Percentiles rank a stretch among this genome's conserved stretches.
These are phyloP conservation scores for Dillenia suffruticosa DNA, from an alignment of 164 flowering plant genomes.

Conservation along the genomic window DNA sequence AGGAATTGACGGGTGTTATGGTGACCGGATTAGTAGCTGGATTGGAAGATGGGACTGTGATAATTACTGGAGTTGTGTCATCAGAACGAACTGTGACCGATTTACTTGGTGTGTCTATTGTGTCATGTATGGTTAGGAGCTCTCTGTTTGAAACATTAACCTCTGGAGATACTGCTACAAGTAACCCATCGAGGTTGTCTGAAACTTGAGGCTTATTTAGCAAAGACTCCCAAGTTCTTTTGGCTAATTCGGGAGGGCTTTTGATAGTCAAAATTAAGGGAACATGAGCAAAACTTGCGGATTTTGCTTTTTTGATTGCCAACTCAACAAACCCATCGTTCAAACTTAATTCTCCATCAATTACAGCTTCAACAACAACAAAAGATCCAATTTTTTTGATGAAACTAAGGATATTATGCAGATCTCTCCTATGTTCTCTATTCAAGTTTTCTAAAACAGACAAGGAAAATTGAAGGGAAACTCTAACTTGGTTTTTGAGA, in stretches of 20 bases:
- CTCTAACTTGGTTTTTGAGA: constrained; percentile 23
- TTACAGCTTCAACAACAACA: constrained; percentile 23
- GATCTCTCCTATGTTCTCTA: constrained; percentile 12
- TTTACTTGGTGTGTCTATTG: constrained; percentile 14
- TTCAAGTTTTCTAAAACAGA: constrained; percentile 23
- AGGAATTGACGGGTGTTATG: constrained; percentile 17
- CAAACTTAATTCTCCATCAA: constrained; percentile 23
- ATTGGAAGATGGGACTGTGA: constrained; percentile 20
- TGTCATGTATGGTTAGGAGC: constrained; percentile 28
- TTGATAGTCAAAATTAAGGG: constrained; percentile 29
- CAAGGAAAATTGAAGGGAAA: constrained; percentile 29
- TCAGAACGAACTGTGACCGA: constrained; percentile 16
- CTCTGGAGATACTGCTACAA: constrained; percentile 24
- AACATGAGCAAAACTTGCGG: constrained; percentile 22
- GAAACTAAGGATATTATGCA: constrained; percentile 18
- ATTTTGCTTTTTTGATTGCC: constrained; percentile 20
- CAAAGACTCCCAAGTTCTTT: constrained; percentile 18
- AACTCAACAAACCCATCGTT: constrained; percentile 29
- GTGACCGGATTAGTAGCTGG: constrained; percentile 23
- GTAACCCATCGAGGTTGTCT: constrained; percentile 15
- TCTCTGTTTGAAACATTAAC: constrained; percentile 31
- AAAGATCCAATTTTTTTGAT: constrained; percentile 27
- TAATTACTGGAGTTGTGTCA: constrained; percentile 15
- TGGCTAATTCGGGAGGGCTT: constrained; percentile 19
- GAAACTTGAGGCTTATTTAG: constrained; percentile 10